Base-by-base conservation (phyloP, 768 basidiomycete species). In the Lactarius tabidus region DNA sequence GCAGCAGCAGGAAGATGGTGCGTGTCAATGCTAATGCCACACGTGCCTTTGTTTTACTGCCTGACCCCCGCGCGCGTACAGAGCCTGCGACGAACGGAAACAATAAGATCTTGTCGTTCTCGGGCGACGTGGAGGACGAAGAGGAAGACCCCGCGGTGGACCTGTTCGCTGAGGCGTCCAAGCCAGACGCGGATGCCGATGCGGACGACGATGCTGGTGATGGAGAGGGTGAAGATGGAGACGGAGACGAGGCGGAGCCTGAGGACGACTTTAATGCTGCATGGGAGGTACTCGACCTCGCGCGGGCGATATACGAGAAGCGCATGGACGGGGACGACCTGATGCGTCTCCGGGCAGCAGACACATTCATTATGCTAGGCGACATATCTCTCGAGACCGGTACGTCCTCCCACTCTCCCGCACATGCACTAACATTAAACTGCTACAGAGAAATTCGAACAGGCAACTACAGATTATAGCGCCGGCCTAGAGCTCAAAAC, bases 211-310 rank as follows among this genome's bases (percentile, higher is more conserved):
- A 77, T 1, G 85, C 79, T 3, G 43, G n/a, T n/a, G n/a, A n/a
- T 0, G 84, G 79, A 0, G 85, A 81, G 0, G 84, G 80, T 3
- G 85, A 82, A 8, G 85, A 78, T 1, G 87, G 82, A 10, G 90
- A 78, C 2, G 89, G 85, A 4, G 90, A 87, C 15, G 90, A 65
- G 3, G 64, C 74, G 4, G 93, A 91, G 71, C 93, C 92, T 0
- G 96, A 97, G 71, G 97, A 99, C 70, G 97, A 98, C 72, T 97
- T 97, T 75, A 97, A 96, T 69, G 93, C 93, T 29, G 94, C 97
- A 15, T 99, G 96, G 95, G 92, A 97, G 73, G 89, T 96, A 3
- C 81, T 99, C n/a, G 97, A 99, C 70, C 85, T 96, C 62, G 95
- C 96, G 26, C 82, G 95, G 45, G 85, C 88, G 14, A 88, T 96